These are phyloP conservation scores for Curvularia eragrostidis DNA, from an alignment of 2,329 filamentous ascomycete genomes.

Conservation along the genomic window DNA sequence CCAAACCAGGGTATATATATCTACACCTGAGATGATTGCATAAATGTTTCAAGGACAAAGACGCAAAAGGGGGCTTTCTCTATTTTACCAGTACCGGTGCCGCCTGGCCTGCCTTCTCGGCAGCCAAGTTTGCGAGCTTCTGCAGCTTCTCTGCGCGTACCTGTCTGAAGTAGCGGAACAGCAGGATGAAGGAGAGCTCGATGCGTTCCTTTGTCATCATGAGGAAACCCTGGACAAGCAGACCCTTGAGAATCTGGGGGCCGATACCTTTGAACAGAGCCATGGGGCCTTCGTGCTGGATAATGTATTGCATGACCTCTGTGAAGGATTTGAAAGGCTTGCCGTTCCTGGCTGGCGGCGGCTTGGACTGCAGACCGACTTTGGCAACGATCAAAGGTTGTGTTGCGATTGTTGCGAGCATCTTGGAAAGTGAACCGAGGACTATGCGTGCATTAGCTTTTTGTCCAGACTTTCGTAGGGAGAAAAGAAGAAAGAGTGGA, in stretches of 20 bases:
- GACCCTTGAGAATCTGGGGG: constrained; percentile 89
- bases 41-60: constrained; percentile 2
- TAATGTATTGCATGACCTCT: constrained; percentile 94
- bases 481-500: background rate
- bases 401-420: constrained; percentile 86
- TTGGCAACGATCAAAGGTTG: constrained; percentile 98
- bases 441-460: constrained; percentile 59
- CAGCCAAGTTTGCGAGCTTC: constrained; percentile 69
- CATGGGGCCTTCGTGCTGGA: constrained; percentile 81
- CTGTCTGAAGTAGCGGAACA: constrained; percentile 81
- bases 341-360: constrained; percentile 80
- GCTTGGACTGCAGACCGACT: constrained; percentile 92
- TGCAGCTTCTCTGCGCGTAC: constrained; percentile 73
- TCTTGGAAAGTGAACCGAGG: constrained; percentile 90
- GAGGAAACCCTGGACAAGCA: constrained; percentile 91
- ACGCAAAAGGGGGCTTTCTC: background rate
- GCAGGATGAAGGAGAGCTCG: constrained; percentile 83
- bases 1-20: constrained; percentile 7
- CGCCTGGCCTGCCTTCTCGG: constrained; percentile 57
- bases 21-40: constrained; percentile 13
- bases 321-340: constrained; percentile 92
- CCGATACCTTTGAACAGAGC: constrained; percentile 97
- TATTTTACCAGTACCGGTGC: constrained; percentile 46
- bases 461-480: background rate
- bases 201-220: constrained; percentile 99